phyloP scores from a whole-genome alignment of 2,329 filamentous ascomycete species.

The Xylariaceae sp. region DNA sequence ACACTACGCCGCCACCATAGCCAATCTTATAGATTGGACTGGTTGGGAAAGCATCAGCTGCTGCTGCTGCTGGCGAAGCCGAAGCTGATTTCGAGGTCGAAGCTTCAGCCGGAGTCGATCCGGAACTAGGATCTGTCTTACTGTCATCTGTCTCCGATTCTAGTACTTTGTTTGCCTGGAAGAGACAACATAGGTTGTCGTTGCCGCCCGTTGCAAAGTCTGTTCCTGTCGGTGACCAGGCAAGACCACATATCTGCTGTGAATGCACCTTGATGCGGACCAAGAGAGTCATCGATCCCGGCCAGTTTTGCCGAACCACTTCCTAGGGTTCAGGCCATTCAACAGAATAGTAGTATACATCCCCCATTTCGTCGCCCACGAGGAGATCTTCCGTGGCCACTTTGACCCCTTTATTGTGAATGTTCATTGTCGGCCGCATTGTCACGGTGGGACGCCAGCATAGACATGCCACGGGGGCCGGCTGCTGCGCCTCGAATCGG shows the following conservation, averaged over 20 bases:
- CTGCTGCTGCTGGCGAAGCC: neutral
- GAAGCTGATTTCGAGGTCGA: neutral
- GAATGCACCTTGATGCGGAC: conserved; percentile 72
- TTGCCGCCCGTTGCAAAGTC: conserved; percentile 86
- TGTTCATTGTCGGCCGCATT: conserved; percentile 47
- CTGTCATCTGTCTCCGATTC: neutral
- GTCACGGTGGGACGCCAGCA: conserved; percentile 67
- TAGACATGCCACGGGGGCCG: conserved; percentile 69
- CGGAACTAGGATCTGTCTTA: neutral
- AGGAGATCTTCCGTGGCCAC: conserved; percentile 77
- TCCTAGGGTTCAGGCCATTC: conserved; percentile 73
- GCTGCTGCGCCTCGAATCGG: conserved; percentile 71
- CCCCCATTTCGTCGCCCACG: conserved; percentile 77
- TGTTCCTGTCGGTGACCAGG: conserved; percentile 73
- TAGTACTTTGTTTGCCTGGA: conserved; percentile 60
- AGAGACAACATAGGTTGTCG: conserved; percentile 83
- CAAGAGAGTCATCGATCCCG: conserved; percentile 70
- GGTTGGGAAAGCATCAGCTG: neutral
- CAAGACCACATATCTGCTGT: conserved; percentile 90
- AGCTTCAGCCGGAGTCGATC: neutral
- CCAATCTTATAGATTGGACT: neutral
- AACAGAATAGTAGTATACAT: conserved; percentile 81
- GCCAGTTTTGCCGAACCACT: conserved; percentile 62
- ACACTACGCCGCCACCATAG: neutral
- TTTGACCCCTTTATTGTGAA: conserved; percentile 40